Evolutionary conservation across 169 alveolate species (phyloP), one percentile per base, ranked within the genome.

Genomic region (Plasmodium gonderi): DNA sequence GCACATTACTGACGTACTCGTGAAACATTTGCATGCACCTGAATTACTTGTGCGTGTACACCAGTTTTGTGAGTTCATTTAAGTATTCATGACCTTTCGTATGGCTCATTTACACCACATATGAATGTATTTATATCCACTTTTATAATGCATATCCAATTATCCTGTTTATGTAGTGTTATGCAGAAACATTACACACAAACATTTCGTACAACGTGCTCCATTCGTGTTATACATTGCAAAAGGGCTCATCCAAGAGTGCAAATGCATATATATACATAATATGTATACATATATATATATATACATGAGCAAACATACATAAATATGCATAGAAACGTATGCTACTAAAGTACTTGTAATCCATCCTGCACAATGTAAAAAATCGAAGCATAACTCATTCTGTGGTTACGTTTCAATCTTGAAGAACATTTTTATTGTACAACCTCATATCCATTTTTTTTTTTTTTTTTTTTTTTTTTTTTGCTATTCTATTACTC

Each of bases 351-450:
- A 60, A 60, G n/a, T 5, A 12, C 40, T 23, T 26, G 72, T 60
- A 36, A 7, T 36, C 31, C 72, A 23, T 60, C 5, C 17, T 60
- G 72, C 40, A 60, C 72, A 60, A 60, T 26, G 72, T 36, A 60
- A 60, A 60, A 29, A 0, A 23, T 60, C n/a, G 23, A 54, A 54
- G 2, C 33, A n/a, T 54, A 60, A 60, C 38, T 8, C 72, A 11
- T 36, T 60, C 8, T 60, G 72, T 36, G 26, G 72, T 36, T 60
- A 29, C 72, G 40, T 60, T 23, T 36, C 72, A 60, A 0, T 20
- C n/a, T 60, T 60, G 72, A 60, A 60, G 72, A 60, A 60, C 40
- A 60, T 60, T 60, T 60, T 60, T 60, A 60, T 36, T 60, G 72
- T 23, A 36, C n/a, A 60, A 36, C 31, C 72, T 23, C 26, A 60